Conservation (phyloP, 2,329 filamentous ascomycete genomes). For the Grosmannia huntii region DNA sequence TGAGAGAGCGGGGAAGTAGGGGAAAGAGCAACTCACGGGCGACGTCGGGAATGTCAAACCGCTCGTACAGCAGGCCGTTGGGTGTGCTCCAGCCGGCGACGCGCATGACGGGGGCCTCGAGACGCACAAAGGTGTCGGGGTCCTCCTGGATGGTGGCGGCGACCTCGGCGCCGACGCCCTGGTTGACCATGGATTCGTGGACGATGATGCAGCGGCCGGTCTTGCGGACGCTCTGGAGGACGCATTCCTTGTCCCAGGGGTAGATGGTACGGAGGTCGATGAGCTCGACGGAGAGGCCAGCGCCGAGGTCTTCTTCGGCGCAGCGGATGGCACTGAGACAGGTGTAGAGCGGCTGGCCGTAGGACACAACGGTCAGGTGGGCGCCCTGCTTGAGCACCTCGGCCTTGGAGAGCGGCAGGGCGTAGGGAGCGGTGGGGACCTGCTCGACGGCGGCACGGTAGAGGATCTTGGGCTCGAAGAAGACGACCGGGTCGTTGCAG, state of each 20-base stretch:
- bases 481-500: conserved; percentile 76
- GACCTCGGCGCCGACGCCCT: conserved; percentile 78
- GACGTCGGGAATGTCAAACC: conserved; percentile 73
- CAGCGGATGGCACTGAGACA: conserved; percentile 66
- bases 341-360: conserved; percentile 79
- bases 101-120: conserved; percentile 76
- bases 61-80: conserved; percentile 66
- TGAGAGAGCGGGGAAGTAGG: background rate
- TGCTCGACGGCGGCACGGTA: conserved; percentile 88
- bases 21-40: conserved; percentile 50
- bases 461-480: conserved; percentile 89
- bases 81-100: conserved; percentile 88
- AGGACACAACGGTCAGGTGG: conserved; percentile 74
- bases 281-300: conserved; percentile 67
- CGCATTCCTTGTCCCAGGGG: conserved; percentile 76
- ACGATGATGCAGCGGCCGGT: conserved; percentile 80
- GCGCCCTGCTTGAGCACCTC: conserved; percentile 71
- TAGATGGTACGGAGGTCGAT: conserved; percentile 83
- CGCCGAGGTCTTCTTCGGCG: conserved; percentile 61
- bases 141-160: conserved; percentile 80
- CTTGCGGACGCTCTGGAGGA: conserved; percentile 73
- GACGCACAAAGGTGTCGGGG: conserved; percentile 57
- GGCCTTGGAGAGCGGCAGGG: conserved; percentile 74
- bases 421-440: conserved; percentile 68
- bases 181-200: conserved; percentile 85